phyloP scores from a whole-genome alignment of 2,329 filamentous ascomycete genomes.

The Penicillium brevicompactum region DNA sequence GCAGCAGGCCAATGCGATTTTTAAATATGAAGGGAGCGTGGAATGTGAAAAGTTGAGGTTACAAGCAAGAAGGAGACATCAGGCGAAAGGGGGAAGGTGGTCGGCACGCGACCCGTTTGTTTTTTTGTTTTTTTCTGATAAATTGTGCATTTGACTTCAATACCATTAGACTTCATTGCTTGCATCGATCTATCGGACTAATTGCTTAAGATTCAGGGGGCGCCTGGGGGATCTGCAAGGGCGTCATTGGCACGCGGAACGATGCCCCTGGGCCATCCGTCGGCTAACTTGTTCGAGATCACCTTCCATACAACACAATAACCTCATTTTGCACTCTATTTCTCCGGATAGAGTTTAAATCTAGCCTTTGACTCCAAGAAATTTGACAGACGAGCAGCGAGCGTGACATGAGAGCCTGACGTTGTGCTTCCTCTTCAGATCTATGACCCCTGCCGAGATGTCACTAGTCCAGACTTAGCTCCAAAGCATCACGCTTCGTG shows the following conservation, averaged over 20 bases:
- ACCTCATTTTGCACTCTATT: not conserved
- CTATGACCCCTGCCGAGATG: not conserved
- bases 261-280: not conserved
- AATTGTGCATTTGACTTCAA: too few relatives aligned
- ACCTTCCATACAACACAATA: not conserved
- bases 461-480: slow-evolving; percentile 1
- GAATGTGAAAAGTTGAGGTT: slow-evolving; percentile 8
- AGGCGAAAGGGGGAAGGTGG: slow-evolving; percentile 6
- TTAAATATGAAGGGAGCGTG: slow-evolving; percentile 14
- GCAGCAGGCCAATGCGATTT: slow-evolving; percentile 22
- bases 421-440: not conserved
- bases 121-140: not conserved
- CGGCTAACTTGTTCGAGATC: not conserved
- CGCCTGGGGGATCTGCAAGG: slow-evolving; percentile 14
- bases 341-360: not conserved
- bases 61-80: slow-evolving; percentile 2
- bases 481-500: not conserved
- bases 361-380: not conserved
- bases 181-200: not conserved
- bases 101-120: slow-evolving; percentile 7
- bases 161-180: too few relatives aligned
- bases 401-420: not conserved
- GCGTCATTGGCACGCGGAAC: slow-evolving; percentile 15
- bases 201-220: slow-evolving; percentile 4
- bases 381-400: slow-evolving; percentile 5